phyloP scores from a whole-genome alignment of 1,284 basidiomycete genomes.

The Meripilus lineatus region DNA sequence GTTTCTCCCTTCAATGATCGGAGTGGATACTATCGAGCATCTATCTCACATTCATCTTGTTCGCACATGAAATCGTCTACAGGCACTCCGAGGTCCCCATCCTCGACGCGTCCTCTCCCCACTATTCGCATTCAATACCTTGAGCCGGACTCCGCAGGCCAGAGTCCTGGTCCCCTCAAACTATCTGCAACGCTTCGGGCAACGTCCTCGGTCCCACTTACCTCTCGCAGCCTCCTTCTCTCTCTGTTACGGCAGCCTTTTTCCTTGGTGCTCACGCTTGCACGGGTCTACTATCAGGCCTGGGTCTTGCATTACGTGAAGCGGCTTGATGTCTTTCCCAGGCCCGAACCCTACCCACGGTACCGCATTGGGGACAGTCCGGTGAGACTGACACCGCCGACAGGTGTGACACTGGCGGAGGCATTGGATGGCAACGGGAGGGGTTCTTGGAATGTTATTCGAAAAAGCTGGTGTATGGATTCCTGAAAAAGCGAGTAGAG shows the following conservation, averaged over 20 bases:
- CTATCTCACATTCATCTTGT: constrained; percentile 41
- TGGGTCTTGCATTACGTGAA: constrained; percentile 64
- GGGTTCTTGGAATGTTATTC: constrained; percentile 38
- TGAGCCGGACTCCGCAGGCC: constrained; percentile 22
- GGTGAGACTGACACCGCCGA: no score
- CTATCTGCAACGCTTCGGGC: constrained; percentile 43
- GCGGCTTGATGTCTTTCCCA: constrained; percentile 54
- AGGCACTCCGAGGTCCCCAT: constrained; percentile 13
- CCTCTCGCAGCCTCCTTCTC: constrained; percentile 35
- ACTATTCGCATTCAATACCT: constrained; percentile 44
- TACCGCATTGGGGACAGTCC: constrained; percentile 11
- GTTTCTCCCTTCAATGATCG: constrained; percentile 82
- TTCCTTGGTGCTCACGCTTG: constrained; percentile 52
- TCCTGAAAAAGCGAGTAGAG: constrained; percentile 31
- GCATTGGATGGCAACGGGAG: constrained; percentile 44
- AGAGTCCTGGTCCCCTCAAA: constrained; percentile 34
- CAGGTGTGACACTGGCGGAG: no score
- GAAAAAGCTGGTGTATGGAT: constrained; percentile 28
- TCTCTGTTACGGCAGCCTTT: constrained; percentile 48
- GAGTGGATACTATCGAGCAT: constrained; percentile 57
- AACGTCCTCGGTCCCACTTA: constrained; percentile 36
- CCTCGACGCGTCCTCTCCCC: no score
- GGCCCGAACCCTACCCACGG: constrained; percentile 55
- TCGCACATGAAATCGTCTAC: constrained; percentile 34
- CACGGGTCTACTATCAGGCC: constrained; percentile 65